phyloP scores from a whole-genome alignment of 78 protist species.

The Dictyostelium firmibasis region DNA sequence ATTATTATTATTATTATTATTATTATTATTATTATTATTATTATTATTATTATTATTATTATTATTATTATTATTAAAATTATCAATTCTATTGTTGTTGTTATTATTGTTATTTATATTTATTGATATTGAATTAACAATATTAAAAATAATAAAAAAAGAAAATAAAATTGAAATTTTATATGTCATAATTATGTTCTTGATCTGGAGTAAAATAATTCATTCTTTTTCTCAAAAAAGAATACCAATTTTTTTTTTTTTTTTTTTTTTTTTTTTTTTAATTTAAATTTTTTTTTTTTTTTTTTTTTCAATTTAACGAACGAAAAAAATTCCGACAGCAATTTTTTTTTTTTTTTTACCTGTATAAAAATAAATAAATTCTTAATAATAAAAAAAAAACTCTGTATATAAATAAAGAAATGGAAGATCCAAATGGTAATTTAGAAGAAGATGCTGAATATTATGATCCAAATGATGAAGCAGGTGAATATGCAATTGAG shows the following conservation, averaged over 20 bases:
- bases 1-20: not conserved
- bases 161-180: not conserved
- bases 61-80: not conserved
- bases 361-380: not conserved
- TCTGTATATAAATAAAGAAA: not conserved
- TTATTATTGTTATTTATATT: not conserved
- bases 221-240: not conserved
- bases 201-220: not conserved
- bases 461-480: slow-evolving; percentile 17
- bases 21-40: not conserved
- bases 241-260: not conserved
- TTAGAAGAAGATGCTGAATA: not conserved
- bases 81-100: not conserved
- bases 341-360: slow-evolving; percentile 1
- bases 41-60: not conserved
- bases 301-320: not conserved
- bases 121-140: not conserved
- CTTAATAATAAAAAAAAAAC: not conserved
- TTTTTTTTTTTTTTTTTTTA: not conserved
- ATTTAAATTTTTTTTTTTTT: not conserved
- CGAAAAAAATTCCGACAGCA: not conserved
- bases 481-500: slow-evolving; percentile 1
- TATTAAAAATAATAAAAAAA: not conserved
- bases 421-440: not conserved
- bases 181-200: not conserved